Conservation (phyloP, 345 rosid species). For the Eutrema japonicum region DNA sequence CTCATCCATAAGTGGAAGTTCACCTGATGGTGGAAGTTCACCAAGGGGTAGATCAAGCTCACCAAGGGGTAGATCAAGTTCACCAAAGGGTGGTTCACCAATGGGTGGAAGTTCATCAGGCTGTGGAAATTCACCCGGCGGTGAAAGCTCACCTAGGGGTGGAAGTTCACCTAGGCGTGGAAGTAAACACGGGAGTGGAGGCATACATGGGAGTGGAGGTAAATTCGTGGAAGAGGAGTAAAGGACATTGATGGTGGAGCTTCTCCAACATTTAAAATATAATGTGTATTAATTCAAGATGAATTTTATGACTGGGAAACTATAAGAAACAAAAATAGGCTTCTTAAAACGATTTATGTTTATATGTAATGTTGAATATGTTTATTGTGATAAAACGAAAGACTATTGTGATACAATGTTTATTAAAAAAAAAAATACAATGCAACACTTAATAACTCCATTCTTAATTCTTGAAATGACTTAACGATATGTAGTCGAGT, state of each 20-base stretch:
- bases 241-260: neutral
- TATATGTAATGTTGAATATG: conserved; percentile 14
- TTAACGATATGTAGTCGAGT: neutral
- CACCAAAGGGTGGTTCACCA: neutral
- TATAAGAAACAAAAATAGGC: neutral
- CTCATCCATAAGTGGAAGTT: neutral
- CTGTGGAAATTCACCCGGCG: neutral
- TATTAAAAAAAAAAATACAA: conserved; percentile 3
- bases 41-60: neutral
- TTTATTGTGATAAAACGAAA: neutral
- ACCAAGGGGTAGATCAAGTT: neutral
- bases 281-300: conserved; percentile 4
- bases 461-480: conserved; percentile 1
- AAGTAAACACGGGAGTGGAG: neutral
- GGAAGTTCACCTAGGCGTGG: neutral
- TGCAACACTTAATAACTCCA: neutral
- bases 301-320: conserved; percentile 8
- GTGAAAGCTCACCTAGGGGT: neutral
- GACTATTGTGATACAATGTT: conserved; percentile 11
- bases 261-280: conserved; percentile 3
- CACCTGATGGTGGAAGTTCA: neutral
- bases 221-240: neutral
- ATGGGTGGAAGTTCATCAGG: neutral
- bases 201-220: neutral
- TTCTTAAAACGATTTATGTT: neutral